phyloP scores from a whole-genome alignment of 805 yeast species.

The Cyberlindnera amylophila region DNA sequence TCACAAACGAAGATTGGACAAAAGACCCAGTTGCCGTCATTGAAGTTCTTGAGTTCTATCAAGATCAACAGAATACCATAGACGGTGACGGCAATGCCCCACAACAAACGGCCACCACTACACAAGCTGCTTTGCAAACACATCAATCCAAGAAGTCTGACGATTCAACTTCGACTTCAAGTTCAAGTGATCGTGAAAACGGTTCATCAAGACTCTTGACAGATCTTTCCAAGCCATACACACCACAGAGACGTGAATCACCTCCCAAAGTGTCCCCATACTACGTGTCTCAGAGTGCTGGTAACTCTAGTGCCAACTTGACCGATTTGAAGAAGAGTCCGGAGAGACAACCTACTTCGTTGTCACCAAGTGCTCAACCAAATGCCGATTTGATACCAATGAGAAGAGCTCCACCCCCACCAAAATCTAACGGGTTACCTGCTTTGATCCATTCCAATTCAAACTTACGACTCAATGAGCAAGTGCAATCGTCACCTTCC shows the following conservation, averaged over 20 bases:
- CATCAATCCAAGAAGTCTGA: slow-evolving; percentile 24
- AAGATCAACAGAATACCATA: slow-evolving; percentile 31
- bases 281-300: slow-evolving; percentile 17
- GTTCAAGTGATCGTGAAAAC: slow-evolving; percentile 16
- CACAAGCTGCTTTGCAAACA: not conserved
- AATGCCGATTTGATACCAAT: slow-evolving; percentile 39
- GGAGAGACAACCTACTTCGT: slow-evolving; percentile 1
- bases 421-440: slow-evolving; percentile 20
- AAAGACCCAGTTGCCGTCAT: slow-evolving; percentile 94
- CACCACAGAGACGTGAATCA: slow-evolving; percentile 41
- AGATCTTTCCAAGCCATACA: slow-evolving; percentile 42
- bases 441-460: slow-evolving; percentile 10
- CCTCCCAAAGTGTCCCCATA: slow-evolving; percentile 34
- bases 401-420: slow-evolving; percentile 58
- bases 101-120: not conserved
- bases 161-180: slow-evolving; percentile 20
- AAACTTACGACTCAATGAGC: slow-evolving; percentile 10
- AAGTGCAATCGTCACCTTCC: slow-evolving; percentile 38
- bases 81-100: slow-evolving; percentile 4
- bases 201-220: slow-evolving; percentile 31
- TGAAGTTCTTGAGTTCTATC: slow-evolving; percentile 82
- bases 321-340: slow-evolving; percentile 6
- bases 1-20: slow-evolving; percentile 86
- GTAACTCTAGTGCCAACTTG: slow-evolving; percentile 2
- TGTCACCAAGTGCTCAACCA: slow-evolving; percentile 5